Base-by-base conservation (phyloP, 345 rosid species). In the Pistacia vera region DNA sequence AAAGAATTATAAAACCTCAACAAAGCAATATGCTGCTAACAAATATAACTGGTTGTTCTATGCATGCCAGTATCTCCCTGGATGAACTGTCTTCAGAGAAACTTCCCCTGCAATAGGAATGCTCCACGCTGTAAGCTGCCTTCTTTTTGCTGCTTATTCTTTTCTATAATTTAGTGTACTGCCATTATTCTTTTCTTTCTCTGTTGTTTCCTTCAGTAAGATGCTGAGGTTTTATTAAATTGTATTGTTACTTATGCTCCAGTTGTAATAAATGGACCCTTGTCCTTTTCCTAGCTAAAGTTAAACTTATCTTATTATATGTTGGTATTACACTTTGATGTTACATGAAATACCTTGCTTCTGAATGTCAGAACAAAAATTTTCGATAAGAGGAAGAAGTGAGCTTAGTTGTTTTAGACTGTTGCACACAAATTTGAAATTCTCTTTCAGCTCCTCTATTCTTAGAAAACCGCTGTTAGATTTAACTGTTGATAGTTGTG, bases 1-100 rank as follows among this genome's bases (percentile, higher is more conserved):
- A 36, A 36, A 36, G n/a, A n/a, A n/a, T n/a, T 36, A 36, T 36
- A 36, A 36, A 36, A 36, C 41, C 41, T 3, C 41, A 36, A 4
- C 41, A 36, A 36, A 1, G 41, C 3, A 5, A 36, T 36, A 36
- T 36, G 41, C 10, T 59, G 11, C 28, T 58, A 52, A 52, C 41
- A 36, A 41, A 41, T 8, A 41, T 63, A 46, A 10, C 8, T 2
- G 4, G 33, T n/a, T 57, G 2, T 16, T 36, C 55, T 54, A 11
- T 66, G 33, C 22, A 76, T 72, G 77, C 13, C 78, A 85, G 87
- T 66, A 61, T 33, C 52, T 85, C 2, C 87, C 80, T 20, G 83
- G 85, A 73, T 82, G 75, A 70, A 82, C 14, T n/a, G n/a, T 51
- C 83, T 85, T 2, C 85, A 85, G 54, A 82, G 83, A 73, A 75